Base-by-base conservation (phyloP, 306 rosid genomes). In the Malus fusca region DNA sequence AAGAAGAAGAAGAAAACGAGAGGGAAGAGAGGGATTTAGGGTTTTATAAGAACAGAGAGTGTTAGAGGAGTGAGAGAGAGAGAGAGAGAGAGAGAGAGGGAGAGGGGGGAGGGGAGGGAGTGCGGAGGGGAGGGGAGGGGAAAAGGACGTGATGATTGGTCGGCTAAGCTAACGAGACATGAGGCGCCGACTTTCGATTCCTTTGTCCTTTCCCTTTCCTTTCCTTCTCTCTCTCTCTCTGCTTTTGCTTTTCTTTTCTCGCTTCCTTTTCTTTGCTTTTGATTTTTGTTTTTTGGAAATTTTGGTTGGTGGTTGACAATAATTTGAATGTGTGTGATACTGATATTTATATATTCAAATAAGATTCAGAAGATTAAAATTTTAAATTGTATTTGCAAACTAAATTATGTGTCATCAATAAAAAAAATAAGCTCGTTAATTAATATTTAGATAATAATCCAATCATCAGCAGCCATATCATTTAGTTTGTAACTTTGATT, bases 131-230 rank as follows among this genome's bases (percentile, higher is more conserved):
- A 5, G 9, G 40, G 40, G 8, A 35, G 72, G 19, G n/a, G 88
- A 88, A 87, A 86, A 69, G 58, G 92, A 84, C 77, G 84, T 59
- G 74, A 75, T 81, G 83, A 89, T 76, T 90, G 96, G 94, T 89
- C 98, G 96, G 98, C 91, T 56, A 76, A 51, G 67, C 14, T 37
- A 23, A 9, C 84, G 80, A 82, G 87, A 87, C 84, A 83, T 4
- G 48, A 56, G 88, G 79, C 98, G 92, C 96, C 96, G 96, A 90
- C 97, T 80, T 61, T 82, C 37, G 75, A 77, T 81, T 78, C 80
- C 70, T 84, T 66, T 84, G 83, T 78, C 80, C 75, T 46, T 58
- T 64, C 31, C 67, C 65, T 8, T 26, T 53, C 15, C 17, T 3
- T 3, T 48, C 37, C 15, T 6, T 40, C 46, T 9, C 17, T 3